These are phyloP conservation scores for Trichoderma cornu-damae DNA, from an alignment of 2,329 filamentous ascomycete species.

Conservation along the genomic window DNA sequence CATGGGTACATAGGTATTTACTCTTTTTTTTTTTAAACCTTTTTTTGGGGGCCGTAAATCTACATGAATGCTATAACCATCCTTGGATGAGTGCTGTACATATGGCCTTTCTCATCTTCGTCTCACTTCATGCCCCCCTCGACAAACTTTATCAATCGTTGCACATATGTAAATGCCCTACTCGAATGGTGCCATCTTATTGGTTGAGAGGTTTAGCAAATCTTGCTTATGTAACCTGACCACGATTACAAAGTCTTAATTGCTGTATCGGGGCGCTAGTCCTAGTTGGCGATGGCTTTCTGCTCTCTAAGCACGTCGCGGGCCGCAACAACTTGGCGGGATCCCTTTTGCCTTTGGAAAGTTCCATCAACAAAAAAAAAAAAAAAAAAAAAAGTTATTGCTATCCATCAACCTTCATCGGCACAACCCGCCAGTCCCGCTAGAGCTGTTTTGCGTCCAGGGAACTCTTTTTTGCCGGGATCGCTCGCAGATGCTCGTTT, in stretches of 20 bases:
- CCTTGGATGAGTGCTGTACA: too few species aligned
- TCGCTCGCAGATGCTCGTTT: constrained; percentile 30
- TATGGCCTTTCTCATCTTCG: not conserved
- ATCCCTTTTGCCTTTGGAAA: constrained; percentile 8
- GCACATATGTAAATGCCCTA: too few species aligned
- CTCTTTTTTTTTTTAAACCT: too few species aligned
- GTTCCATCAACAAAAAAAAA: constrained; percentile 18
- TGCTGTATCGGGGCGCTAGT: constrained; percentile 16
- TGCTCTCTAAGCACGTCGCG: constrained; percentile 15
- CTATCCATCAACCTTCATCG: constrained; percentile 24
- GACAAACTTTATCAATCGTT: not conserved
- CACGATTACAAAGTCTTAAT: not conserved
- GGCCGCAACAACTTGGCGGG: constrained; percentile 11
- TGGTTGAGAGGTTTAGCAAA: not conserved
- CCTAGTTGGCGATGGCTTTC: not conserved
- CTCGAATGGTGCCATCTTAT: not conserved
- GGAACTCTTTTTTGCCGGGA: constrained; percentile 23
- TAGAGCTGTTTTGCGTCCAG: constrained; percentile 21
- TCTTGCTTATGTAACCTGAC: not conserved
- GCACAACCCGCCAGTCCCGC: constrained; percentile 22
- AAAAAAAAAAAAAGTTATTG: constrained; percentile 25
- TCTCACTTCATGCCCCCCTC: not conserved
- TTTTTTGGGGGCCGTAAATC: too few species aligned
- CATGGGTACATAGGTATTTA: too few species aligned
- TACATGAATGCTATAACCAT: too few species aligned